Conservation (phyloP, 2,329 filamentous ascomycete species). For the Colletotrichum lupini region DNA sequence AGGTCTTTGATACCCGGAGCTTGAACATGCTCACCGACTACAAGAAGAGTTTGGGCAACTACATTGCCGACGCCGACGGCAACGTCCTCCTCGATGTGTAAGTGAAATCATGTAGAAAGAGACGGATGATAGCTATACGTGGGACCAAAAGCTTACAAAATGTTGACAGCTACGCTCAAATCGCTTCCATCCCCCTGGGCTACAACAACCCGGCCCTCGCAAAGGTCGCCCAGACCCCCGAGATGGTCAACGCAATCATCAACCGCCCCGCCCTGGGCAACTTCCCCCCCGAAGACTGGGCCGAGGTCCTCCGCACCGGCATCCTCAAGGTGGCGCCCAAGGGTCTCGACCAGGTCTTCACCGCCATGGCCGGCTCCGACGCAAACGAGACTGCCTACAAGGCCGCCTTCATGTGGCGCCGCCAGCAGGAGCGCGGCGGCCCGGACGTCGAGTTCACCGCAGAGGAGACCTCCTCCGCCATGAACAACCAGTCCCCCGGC, state of each 20-base stretch:
- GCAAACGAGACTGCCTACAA: slow-evolving; percentile 97
- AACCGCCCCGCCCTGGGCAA: slow-evolving; percentile 92
- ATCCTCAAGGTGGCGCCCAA: slow-evolving; percentile 85
- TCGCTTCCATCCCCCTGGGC: slow-evolving; percentile 90
- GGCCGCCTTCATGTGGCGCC: slow-evolving; percentile 93
- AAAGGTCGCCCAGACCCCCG: slow-evolving; percentile 76
- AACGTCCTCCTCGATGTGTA: slow-evolving; percentile 80
- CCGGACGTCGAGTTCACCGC: slow-evolving; percentile 81
- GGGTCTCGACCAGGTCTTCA: slow-evolving; percentile 90
- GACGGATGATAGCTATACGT: too few relatives aligned
- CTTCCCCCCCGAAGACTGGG: slow-evolving; percentile 90
- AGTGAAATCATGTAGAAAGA: slow-evolving; percentile 40
- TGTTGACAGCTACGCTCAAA: slow-evolving; percentile 79
- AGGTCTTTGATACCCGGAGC: slow-evolving; percentile 87
- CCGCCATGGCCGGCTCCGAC: slow-evolving; percentile 87
- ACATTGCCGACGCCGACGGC: slow-evolving; percentile 78
- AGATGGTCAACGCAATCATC: slow-evolving; percentile 84
- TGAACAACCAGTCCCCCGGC: slow-evolving; percentile 84
- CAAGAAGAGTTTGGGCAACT: slow-evolving; percentile 81
- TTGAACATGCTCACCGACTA: slow-evolving; percentile 87
- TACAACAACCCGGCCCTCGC: slow-evolving; percentile 89
- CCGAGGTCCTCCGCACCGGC: slow-evolving; percentile 80
- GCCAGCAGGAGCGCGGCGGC: slow-evolving; percentile 84
- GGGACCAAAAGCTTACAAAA: not conserved
- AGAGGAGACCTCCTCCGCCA: slow-evolving; percentile 78